Evolutionary conservation across 2,329 filamentous ascomycete genomes (phyloP), one percentile per base, ranked within the genome.

Genomic region (Onygenales sp.): DNA sequence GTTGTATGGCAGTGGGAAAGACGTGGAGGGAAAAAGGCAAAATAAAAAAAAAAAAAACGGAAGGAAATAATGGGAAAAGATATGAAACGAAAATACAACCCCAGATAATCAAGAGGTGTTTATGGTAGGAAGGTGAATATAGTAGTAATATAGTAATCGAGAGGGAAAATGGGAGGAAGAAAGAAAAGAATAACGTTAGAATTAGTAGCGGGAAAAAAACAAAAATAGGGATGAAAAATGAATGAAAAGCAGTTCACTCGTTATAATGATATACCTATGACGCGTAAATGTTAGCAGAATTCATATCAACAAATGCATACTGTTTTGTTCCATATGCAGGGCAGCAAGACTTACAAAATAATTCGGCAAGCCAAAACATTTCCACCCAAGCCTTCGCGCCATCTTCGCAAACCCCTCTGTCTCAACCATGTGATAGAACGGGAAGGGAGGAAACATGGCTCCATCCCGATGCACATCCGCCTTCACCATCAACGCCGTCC

Each of bases 401-500:
- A 98, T 98, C 74, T 92, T 95, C 14, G 93, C 91, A 65, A 98
- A 98, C 0, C 93, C 93, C 66, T 98, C 93, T 0, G 93, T 97
- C 76, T 98, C 93, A 56, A 98, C 94, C 56, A 98, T 77, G 70
- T 98, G 87, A 67, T 96, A 97, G 67, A 98, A 98, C 2, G 92
- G 74, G 67, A 98, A 98, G 0, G 93, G 82, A 14, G 93, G 93
- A 74, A 98, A 98, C 92, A 97, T 98, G 67, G 93, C 92, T 17
- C 93, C 93, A 65, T 98, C 93, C 31, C 93, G 83, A 68, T 98
- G 93, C 27, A 98, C 93, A 55, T 97, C 91, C 1, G 91, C 93
- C 75, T 95, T 96, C 56, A 98, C 93, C 64, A 98, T 75, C 58
- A 98, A 75, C 1, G 91, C 88, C 1, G 92, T 94, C 37, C 93